Evolutionary conservation across 2,329 filamentous ascomycete species (phyloP).

Genomic region (Alternaria metachromatica): DNA sequence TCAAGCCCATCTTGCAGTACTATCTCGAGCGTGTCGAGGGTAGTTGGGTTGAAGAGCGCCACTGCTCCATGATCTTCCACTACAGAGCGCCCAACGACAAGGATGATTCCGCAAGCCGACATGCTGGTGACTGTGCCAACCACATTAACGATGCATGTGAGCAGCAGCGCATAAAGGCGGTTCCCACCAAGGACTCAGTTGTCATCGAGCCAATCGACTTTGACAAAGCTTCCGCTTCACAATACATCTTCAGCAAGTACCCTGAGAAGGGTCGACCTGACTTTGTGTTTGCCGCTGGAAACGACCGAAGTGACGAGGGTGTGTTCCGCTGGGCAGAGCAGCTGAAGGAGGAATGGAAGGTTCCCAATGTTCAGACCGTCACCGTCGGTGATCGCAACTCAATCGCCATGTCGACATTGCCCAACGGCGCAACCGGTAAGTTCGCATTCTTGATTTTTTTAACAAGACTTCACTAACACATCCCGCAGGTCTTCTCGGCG

Average conservation of each 20-base stretch:
- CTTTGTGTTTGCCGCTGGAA: conserved; percentile 88
- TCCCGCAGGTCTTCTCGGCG: conserved; percentile 37
- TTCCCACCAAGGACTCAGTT: conserved; percentile 79
- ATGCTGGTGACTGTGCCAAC: conserved; percentile 87
- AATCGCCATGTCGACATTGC: conserved; percentile 82
- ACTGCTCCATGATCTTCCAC: conserved; percentile 90
- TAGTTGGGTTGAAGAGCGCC: conserved; percentile 86
- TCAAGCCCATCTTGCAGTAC: conserved; percentile 83
- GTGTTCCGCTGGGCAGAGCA: conserved; percentile 94
- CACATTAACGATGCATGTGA: conserved; percentile 96
- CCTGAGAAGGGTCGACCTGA: conserved; percentile 59
- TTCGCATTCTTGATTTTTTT: conserved; percentile 17
- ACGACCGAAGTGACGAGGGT: conserved; percentile 91
- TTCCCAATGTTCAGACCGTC: conserved; percentile 76
- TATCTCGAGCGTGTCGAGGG: conserved; percentile 90
- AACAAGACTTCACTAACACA: conserved; percentile 14
- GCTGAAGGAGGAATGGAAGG: conserved; percentile 60
- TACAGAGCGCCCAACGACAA: conserved; percentile 82
- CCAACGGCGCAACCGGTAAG: conserved; percentile 89
- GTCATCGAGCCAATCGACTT: conserved; percentile 85
- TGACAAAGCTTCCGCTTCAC: conserved; percentile 85
- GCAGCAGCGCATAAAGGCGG: conserved; percentile 80
- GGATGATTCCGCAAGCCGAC: conserved; percentile 72
- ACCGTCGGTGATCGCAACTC: conserved; percentile 88
- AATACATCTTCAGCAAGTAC: conserved; percentile 68